Percentiles rank a stretch among this genome's conserved stretches.
phyloP scores from a whole-genome alignment of 2,329 filamentous ascomycete genomes.

The Pyrenochaeta sp. region DNA sequence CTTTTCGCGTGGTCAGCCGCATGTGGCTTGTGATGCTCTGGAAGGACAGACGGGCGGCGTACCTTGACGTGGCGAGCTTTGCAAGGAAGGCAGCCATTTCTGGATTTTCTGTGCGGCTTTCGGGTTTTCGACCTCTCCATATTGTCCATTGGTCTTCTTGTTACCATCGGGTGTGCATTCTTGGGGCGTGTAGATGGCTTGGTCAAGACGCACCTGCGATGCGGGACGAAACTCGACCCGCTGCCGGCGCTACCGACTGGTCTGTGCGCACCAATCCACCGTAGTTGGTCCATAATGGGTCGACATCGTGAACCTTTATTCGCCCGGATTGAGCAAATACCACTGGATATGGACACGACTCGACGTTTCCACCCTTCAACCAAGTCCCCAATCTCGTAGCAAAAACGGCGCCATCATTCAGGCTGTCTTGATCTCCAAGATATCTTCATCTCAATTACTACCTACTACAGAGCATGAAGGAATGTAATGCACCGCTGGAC shows the following conservation, averaged over 20 bases:
- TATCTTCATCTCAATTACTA: no score
- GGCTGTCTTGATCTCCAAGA: no score
- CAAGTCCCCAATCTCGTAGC: no score
- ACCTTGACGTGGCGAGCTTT: constrained; percentile 43
- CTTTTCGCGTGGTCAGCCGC: constrained; percentile 23
- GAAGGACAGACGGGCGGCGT: constrained; percentile 2
- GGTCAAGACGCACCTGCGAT: constrained; percentile 8
- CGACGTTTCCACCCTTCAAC: no score
- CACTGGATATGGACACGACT: no score
- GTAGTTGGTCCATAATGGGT: not conserved
- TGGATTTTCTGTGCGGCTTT: constrained; percentile 40
- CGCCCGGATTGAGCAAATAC: no score
- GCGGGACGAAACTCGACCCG: constrained; percentile 8
- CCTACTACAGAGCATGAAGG: no score
- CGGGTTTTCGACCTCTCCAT: constrained; percentile 38
- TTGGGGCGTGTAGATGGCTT: constrained; percentile 8
- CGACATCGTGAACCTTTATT: not conserved
- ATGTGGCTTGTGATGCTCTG: not conserved
- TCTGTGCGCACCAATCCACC: constrained; percentile 1
- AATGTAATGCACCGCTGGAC: no score
- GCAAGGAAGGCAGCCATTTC: constrained; percentile 41
- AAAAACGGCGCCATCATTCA: no score
- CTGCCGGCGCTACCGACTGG: constrained; percentile 8
- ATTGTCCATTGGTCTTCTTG: constrained; percentile 2
- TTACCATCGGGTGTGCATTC: constrained; percentile 5